These are phyloP conservation scores for Nidularia pulvinata DNA, from an alignment of 768 basidiomycete species.

Conservation along the genomic window DNA sequence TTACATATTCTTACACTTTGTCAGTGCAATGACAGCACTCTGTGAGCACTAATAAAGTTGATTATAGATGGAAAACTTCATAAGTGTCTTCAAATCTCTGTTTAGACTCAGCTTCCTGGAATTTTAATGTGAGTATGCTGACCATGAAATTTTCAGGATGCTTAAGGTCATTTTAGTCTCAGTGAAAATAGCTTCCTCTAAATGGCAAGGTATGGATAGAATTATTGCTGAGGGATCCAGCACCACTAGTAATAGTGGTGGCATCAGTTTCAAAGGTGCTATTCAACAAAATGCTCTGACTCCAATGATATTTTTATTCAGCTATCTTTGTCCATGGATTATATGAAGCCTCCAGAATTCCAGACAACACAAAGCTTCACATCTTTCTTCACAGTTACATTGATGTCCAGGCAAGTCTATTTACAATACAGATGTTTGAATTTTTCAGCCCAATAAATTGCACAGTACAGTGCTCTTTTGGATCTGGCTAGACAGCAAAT, in stretches of 20 bases:
- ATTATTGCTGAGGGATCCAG: constrained; percentile 52
- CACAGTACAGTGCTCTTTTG: constrained; percentile 47
- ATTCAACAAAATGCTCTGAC: neutral
- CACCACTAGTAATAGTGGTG: constrained; percentile 37
- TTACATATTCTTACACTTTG: too few relatives aligned
- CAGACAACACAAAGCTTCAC: constrained; percentile 29
- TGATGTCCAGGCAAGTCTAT: constrained; percentile 43
- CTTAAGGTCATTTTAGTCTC: constrained; percentile 31
- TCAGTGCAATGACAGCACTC: too few relatives aligned
- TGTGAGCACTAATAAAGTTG: too few relatives aligned
- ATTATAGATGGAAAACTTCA: constrained; percentile 42
- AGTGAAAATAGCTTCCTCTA: constrained; percentile 29
- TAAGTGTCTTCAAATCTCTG: constrained; percentile 14
- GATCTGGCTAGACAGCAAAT: constrained; percentile 40
- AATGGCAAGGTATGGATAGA: constrained; percentile 48
- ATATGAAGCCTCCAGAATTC: constrained; percentile 36
- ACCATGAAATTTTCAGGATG: constrained; percentile 23
- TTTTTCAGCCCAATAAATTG: constrained; percentile 1
- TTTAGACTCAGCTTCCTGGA: neutral
- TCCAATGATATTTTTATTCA: neutral
- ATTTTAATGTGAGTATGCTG: neutral
- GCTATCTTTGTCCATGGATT: constrained; percentile 45
- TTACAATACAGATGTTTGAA: neutral
- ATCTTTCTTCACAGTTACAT: constrained; percentile 46
- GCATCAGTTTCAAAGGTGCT: constrained; percentile 52